These are phyloP conservation scores for Globisporangium solare DNA, from an alignment of 352 stramenopile genomes.

Conservation along the genomic window DNA sequence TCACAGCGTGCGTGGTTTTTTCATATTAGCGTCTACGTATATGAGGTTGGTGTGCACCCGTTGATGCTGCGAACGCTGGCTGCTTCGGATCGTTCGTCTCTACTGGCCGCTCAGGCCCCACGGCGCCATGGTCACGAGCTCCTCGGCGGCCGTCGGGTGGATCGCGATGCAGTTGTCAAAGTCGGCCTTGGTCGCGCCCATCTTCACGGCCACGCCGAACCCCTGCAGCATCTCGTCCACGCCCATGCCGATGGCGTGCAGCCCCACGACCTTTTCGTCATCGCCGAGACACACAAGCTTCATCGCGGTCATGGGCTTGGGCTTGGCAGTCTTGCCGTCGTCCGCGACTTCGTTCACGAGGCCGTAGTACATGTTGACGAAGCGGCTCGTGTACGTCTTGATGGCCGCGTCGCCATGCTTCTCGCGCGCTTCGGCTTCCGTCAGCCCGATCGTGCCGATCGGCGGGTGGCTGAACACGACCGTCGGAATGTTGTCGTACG, in stretches of 20 bases:
- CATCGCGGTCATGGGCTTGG: conserved; percentile 92
- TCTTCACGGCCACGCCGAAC: conserved; percentile 97
- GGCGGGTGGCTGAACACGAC: conserved; percentile 97
- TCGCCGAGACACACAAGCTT: conserved; percentile 89
- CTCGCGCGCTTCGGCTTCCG: conserved; percentile 87
- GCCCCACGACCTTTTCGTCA: conserved; percentile 91
- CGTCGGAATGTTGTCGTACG: conserved; percentile 93
- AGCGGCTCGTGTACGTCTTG: conserved; percentile 94
- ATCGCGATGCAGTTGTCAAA: conserved; percentile 95
- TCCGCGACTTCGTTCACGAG: no score
- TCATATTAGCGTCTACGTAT: no score
- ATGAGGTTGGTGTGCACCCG: no score
- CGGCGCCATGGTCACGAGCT: conserved; percentile 92
- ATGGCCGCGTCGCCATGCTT: conserved; percentile 93
- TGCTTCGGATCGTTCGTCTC: no score
- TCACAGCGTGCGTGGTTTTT: no score
- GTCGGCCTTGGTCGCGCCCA: conserved; percentile 95
- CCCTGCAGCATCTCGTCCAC: conserved; percentile 98
- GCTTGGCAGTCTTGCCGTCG: conserved; percentile 60
- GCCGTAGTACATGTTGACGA: conserved; percentile 94
- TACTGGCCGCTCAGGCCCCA: conserved; percentile 38
- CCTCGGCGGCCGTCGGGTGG: conserved; percentile 94
- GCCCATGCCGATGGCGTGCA: conserved; percentile 92
- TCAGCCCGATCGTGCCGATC: conserved; percentile 94
- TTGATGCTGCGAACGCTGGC: no score